Conservation (phyloP, 345 rosid species). For the Boechera divaricarpa region DNA sequence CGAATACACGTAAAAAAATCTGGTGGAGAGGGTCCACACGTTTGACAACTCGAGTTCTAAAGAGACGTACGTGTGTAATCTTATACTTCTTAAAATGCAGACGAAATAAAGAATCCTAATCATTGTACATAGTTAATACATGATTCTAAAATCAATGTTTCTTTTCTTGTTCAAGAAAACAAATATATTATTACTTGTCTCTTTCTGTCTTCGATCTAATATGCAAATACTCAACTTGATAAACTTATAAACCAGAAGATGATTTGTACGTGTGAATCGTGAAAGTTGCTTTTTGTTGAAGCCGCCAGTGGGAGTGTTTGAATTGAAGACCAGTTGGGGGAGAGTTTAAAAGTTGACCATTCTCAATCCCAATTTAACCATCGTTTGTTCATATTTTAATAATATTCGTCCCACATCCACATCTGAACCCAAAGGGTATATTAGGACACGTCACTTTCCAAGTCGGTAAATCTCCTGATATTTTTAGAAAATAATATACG, state of each 20-base stretch:
- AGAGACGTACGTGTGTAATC: slow-evolving; percentile 31
- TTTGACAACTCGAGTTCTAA: slow-evolving; percentile 10
- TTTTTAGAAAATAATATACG: not conserved
- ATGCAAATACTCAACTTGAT: slow-evolving; percentile 19
- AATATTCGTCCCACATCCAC: not conserved
- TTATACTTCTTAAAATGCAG: not conserved
- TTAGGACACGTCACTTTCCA: not conserved
- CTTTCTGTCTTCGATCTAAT: not conserved
- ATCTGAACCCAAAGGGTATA: slow-evolving; percentile 5
- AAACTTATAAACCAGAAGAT: not conserved
- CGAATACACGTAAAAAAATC: not conserved
- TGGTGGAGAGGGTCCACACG: slow-evolving; percentile 38
- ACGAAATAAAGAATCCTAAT: not conserved
- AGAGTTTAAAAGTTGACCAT: slow-evolving; percentile 27
- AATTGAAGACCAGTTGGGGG: not conserved
- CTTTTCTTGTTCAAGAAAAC: not conserved
- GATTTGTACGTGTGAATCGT: slow-evolving; percentile 15
- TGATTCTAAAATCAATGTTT: not conserved
- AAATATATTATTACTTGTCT: not conserved
- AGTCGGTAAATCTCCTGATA: slow-evolving; percentile 21
- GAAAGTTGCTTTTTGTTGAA: slow-evolving; percentile 22
- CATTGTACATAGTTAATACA: slow-evolving; percentile 6
- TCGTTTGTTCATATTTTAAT: slow-evolving; percentile 6
- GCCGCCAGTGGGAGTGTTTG: slow-evolving; percentile 37
- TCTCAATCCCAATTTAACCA: not conserved